Percentiles rank a stretch among this genome's conserved stretches.
Evolutionary conservation across 169 alveolate species (phyloP).

Genomic region (Eimeria praecox): DNA sequence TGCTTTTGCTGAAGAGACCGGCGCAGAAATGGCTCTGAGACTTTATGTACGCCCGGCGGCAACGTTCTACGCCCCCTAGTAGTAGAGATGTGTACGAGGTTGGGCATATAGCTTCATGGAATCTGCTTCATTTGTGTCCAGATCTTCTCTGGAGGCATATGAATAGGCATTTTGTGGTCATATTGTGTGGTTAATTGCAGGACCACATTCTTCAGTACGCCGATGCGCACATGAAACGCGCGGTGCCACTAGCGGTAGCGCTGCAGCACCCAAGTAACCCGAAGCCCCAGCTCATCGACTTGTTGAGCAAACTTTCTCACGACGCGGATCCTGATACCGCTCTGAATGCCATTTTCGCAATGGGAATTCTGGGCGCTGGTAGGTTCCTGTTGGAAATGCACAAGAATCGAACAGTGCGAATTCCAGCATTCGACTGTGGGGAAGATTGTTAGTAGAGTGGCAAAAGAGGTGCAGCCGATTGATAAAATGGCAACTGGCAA

Average conservation of each 20-base stretch:
- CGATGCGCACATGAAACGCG: conserved; percentile 95
- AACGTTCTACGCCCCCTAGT: background rate
- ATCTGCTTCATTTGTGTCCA: background rate
- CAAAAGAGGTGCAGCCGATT: background rate
- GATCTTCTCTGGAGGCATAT: background rate
- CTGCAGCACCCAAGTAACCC: conserved; percentile 97
- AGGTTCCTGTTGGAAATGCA: background rate
- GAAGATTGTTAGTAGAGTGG: background rate
- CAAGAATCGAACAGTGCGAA: background rate
- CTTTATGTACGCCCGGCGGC: conserved; percentile 28
- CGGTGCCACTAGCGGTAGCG: conserved; percentile 99
- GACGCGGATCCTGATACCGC: conserved; percentile 98
- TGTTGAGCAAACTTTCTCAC: conserved; percentile 97
- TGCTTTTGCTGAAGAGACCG: conserved; percentile 83
- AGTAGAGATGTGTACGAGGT: background rate
- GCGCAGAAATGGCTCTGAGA: conserved; percentile 80
- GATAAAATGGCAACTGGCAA: background rate
- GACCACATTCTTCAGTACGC: conserved; percentile 96
- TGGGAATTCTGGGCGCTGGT: conserved; percentile 98
- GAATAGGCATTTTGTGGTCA: background rate
- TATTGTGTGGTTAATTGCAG: conserved; percentile 1
- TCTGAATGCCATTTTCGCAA: conserved; percentile 96
- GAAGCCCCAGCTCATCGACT: conserved; percentile 94
- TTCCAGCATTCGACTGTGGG: background rate
- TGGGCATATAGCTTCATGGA: background rate